Conservation (phyloP, 1,284 basidiomycete species). For the Testicularia cyperi region DNA sequence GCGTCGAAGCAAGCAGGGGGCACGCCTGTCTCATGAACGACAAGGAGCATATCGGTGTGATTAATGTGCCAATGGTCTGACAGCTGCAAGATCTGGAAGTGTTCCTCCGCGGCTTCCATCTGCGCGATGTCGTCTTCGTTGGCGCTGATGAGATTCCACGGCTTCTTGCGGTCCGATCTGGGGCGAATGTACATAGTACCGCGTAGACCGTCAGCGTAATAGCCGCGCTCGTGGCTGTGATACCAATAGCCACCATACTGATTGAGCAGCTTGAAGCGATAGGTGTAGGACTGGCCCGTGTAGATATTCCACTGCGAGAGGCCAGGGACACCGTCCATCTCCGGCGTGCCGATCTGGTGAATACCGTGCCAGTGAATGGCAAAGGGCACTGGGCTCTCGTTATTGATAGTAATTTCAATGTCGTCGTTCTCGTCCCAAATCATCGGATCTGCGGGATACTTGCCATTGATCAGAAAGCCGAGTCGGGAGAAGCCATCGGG, state of each 20-base stretch:
- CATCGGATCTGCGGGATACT: conserved; percentile 29
- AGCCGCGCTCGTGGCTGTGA: conserved; percentile 40
- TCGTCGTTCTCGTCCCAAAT: conserved; percentile 46
- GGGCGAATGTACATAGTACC: conserved; percentile 39
- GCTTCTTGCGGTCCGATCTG: conserved; percentile 19
- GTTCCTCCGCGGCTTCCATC: conserved; percentile 36
- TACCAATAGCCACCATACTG: conserved; percentile 44
- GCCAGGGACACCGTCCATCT: conserved; percentile 47
- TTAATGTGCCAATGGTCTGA: conserved; percentile 46
- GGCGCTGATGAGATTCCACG: conserved; percentile 29
- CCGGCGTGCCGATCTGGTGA: conserved; percentile 38
- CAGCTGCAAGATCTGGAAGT: conserved; percentile 22
- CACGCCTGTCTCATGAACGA: conserved; percentile 37
- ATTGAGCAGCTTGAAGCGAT: conserved; percentile 37
- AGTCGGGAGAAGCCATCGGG: conserved; percentile 32
- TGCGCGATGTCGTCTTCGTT: conserved; percentile 20
- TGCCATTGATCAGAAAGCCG: conserved; percentile 41
- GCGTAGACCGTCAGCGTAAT: conserved; percentile 36
- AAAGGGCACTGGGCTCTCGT: conserved; percentile 31
- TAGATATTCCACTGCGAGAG: conserved; percentile 45
- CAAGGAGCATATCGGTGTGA: conserved; percentile 31
- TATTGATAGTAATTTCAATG: conserved; percentile 33
- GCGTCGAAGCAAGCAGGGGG: conserved; percentile 44
- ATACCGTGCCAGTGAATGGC: conserved; percentile 44
- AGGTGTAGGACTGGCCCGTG: conserved; percentile 24